Base-by-base conservation (phyloP, 202 grass and related monocot genomes). In the Musa balbisiana region DNA sequence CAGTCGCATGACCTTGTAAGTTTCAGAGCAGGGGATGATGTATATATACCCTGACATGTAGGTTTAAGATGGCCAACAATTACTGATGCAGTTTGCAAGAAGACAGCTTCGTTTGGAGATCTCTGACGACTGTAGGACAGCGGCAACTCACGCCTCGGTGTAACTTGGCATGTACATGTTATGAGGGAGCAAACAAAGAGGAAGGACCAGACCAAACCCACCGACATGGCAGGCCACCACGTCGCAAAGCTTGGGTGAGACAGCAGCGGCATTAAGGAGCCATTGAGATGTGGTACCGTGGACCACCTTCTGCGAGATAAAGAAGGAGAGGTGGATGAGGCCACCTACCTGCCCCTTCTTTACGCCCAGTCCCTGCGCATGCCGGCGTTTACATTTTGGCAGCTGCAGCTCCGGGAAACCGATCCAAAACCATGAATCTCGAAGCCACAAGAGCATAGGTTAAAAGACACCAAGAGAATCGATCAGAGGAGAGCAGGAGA, bases 311-410 rank as follows among this genome's bases (percentile, higher is more conserved):
- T 21, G 56, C 56, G n/a, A 60, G n/a, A 8, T 43, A 60, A 60
- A n/a, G 16, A 19, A 19, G 55, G 33, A 43, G 33, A 43, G 33
- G 33, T 43, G 33, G 33, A 43, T 43, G 33, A 43, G 33, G 33
- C 33, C 33, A 43, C 33, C 33, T 43, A 4, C 33, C 33, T 43
- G 33, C 63, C 63, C 11, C 62, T 64, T 64, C 62, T 11, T 25
- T 22, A 64, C 20, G 62, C 21, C 63, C 1, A 65, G 63, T 65
- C 63, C 10, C 22, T 26, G 23, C 25, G 22, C 63, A 65, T 65
- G 23, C 63, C 21, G 63, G 63, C 63, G 11, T 65, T 65, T 13
- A 65, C 63, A 13, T 65, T 26, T 65, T 65, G 63, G 63, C 63
- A 26, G 63, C 23, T 43, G 33, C 33, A 43, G 33, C 33, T 43